Conservation (phyloP, 2,329 filamentous ascomycete genomes). For the Aspergillus uvarum region DNA sequence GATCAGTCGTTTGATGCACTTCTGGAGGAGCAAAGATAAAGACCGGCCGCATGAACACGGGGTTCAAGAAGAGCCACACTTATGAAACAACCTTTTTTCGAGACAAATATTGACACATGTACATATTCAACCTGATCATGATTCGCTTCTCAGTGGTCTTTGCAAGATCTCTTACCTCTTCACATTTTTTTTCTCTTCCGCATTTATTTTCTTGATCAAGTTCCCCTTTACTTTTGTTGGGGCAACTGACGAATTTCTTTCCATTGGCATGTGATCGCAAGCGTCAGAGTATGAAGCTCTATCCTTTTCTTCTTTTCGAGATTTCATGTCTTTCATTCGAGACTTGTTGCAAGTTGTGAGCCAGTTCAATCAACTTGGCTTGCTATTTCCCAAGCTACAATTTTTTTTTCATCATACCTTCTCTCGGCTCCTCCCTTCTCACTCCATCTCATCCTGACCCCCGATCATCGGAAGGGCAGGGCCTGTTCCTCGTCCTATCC, state of each 20-base stretch:
- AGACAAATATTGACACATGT: slow-evolving; percentile 16
- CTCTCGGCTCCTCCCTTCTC: slow-evolving; percentile 10
- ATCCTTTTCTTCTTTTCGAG: slow-evolving; percentile 22
- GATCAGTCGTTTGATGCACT: slow-evolving; percentile 50
- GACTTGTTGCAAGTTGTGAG: slow-evolving; percentile 29
- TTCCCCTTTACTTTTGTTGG: slow-evolving; percentile 19
- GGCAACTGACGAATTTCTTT: slow-evolving; percentile 39
- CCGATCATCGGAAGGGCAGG: not conserved
- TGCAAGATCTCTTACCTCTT: slow-evolving; percentile 17
- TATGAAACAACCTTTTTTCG: slow-evolving; percentile 21
- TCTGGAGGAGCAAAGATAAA: slow-evolving; percentile 52
- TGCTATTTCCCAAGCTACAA: slow-evolving; percentile 23
- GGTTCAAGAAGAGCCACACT: slow-evolving; percentile 23
- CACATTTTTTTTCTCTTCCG: slow-evolving; percentile 9
- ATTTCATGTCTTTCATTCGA: slow-evolving; percentile 33
- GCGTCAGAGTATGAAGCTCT: slow-evolving; percentile 35
- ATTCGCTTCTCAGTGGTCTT: slow-evolving; percentile 24
- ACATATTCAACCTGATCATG: slow-evolving; percentile 20
- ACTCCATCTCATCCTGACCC: slow-evolving; percentile 5
- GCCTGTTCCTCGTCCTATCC: slow-evolving; percentile 5
- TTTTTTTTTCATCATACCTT: slow-evolving; percentile 17
- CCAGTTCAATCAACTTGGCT: slow-evolving; percentile 25
- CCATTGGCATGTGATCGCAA: slow-evolving; percentile 27
- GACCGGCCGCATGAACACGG: slow-evolving; percentile 28
- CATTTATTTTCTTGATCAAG: slow-evolving; percentile 17